Percentiles rank a stretch among this genome's conserved stretches.
These are phyloP conservation scores for Mariannaea elegans DNA, from an alignment of 2,329 filamentous ascomycete genomes.

Conservation along the genomic window DNA sequence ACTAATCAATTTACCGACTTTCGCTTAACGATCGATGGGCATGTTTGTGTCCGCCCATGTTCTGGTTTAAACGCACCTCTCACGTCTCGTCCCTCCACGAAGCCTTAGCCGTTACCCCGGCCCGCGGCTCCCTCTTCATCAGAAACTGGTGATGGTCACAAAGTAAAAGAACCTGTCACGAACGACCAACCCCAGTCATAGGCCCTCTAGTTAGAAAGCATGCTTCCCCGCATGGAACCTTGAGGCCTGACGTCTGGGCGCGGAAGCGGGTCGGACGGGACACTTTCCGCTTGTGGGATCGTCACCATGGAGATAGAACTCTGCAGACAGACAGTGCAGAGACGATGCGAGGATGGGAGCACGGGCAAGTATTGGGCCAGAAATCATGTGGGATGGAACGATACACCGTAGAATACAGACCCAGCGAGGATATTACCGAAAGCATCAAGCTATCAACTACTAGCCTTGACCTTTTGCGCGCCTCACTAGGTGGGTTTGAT, in stretches of 20 bases:
- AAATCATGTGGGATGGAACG: neutral
- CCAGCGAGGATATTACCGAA: neutral
- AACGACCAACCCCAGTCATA: neutral
- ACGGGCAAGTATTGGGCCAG: neutral
- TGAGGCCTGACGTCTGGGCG: neutral
- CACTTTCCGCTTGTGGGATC: slow-evolving; percentile 6
- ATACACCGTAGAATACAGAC: no score
- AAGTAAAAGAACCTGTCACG: neutral
- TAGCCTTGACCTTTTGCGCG: no score
- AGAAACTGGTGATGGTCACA: neutral
- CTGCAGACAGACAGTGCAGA: neutral
- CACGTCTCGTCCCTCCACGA: slow-evolving; percentile 1
- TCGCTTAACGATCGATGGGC: neutral
- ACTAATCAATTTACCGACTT: neutral
- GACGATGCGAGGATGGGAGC: neutral
- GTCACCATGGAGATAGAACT: neutral
- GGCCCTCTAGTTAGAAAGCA: neutral
- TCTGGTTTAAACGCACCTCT: slow-evolving; percentile 13
- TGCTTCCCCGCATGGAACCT: slow-evolving; percentile 17
- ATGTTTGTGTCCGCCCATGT: neutral
- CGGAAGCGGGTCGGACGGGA: neutral
- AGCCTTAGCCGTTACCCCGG: neutral
- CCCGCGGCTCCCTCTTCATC: neutral
- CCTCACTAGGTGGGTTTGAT: neutral
- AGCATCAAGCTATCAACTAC: no score